Evolutionary conservation across 1,139 yeast species (phyloP).

Genomic region (Kodamaea fungicola): DNA sequence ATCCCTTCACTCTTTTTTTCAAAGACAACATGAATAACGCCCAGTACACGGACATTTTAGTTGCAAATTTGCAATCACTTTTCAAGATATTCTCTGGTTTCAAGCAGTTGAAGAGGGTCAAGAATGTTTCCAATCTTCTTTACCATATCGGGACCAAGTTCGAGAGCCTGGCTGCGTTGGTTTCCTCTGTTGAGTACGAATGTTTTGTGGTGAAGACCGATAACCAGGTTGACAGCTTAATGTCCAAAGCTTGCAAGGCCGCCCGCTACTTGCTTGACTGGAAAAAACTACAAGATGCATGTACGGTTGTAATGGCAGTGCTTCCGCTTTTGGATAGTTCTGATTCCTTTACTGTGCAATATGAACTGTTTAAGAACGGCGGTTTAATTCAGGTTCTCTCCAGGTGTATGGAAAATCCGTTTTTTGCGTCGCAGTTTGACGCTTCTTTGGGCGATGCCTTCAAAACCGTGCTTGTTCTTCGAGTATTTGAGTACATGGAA

Average conservation of each 20-base stretch:
- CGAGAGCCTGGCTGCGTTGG: conserved; percentile 10
- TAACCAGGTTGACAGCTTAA: conserved; percentile 12
- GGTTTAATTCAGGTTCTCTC: conserved; percentile 12
- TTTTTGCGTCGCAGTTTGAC: conserved; percentile 6
- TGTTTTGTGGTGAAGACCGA: conserved; percentile 12
- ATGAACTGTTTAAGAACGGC: conserved; percentile 5
- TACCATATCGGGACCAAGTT: conserved; percentile 11
- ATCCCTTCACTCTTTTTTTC: conserved; percentile 18
- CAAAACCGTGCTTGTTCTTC: conserved; percentile 3
- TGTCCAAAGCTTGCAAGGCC: conserved; percentile 18
- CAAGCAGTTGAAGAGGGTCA: conserved; percentile 25
- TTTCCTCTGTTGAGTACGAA: conserved; percentile 21
- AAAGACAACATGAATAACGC: conserved; percentile 8
- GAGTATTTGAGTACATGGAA: conserved; percentile 9
- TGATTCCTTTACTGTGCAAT: not conserved
- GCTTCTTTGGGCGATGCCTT: conserved; percentile 1
- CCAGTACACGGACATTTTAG: conserved; percentile 2
- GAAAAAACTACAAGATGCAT: conserved; percentile 1
- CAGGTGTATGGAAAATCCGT: conserved; percentile 8
- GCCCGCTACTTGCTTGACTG: conserved; percentile 10
- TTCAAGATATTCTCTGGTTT: conserved; percentile 15
- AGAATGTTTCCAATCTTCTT: conserved; percentile 25
- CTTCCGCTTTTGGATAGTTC: conserved; percentile 4
- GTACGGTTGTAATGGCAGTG: conserved; percentile 3
- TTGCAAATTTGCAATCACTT: conserved; percentile 7